These are phyloP conservation scores for Trichophyton verrucosum DNA, from an alignment of 2,329 filamentous ascomycete species.

Conservation along the genomic window DNA sequence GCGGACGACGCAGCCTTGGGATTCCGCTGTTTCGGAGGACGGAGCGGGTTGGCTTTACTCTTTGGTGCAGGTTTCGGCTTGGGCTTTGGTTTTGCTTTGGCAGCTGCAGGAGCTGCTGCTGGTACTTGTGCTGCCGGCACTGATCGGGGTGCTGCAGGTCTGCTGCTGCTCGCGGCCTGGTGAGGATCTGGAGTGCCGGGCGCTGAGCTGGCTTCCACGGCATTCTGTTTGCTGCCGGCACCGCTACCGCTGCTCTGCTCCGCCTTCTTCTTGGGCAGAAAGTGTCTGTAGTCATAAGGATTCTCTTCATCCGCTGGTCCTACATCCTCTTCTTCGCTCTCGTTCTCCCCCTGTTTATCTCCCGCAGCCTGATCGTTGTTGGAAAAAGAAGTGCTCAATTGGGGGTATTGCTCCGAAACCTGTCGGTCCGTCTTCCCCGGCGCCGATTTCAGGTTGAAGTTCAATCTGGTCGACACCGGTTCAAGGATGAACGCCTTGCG, in stretches of 20 bases:
- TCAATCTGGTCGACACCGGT: conserved; percentile 65
- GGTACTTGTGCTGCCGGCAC: conserved; percentile 15
- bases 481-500: conserved; percentile 72
- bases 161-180: conserved; percentile 21
- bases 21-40: conserved; percentile 13
- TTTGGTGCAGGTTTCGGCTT: conserved; percentile 15
- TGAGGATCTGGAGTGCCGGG: conserved; percentile 28
- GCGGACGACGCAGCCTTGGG: not conserved
- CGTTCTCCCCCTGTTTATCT: conserved; percentile 16
- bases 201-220: conserved; percentile 15
- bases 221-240: conserved; percentile 16
- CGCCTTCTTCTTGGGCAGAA: conserved; percentile 31
- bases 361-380: conserved; percentile 22
- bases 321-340: conserved; percentile 30
- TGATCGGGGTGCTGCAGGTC: conserved; percentile 16
- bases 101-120: conserved; percentile 17
- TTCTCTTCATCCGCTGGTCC: conserved; percentile 32
- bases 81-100: conserved; percentile 17
- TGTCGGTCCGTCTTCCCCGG: conserved; percentile 54
- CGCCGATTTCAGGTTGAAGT: conserved; percentile 69
- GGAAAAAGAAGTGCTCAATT: conserved; percentile 39
- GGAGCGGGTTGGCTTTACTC: conserved; percentile 23
- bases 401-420: conserved; percentile 54
- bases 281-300: conserved; percentile 39
- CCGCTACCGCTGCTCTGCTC: conserved; percentile 16